Evolutionary conservation across 1,139 yeast species (phyloP), one percentile per base, ranked within the genome.

Genomic region (Hansenula lynferdii): DNA sequence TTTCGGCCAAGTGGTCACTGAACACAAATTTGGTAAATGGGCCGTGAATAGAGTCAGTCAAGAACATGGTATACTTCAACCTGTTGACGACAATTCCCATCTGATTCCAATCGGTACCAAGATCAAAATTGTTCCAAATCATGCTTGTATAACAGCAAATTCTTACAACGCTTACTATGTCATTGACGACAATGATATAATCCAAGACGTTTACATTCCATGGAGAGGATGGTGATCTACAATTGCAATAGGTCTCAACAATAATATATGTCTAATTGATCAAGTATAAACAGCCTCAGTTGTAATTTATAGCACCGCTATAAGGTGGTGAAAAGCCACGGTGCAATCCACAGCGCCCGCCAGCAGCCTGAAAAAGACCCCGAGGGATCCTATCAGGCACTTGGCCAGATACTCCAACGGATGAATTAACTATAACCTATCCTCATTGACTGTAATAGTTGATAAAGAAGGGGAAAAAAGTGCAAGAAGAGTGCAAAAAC

Each of bases 131-230:
- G 52, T 76, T 22, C 90, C 92, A 1, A 92, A 85, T 53, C 94
- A 85, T 55, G 67, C 80, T 11, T 85, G 95, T 57, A 84, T 85
- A 42, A 74, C 85, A 1, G 84, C 85, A 34, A 80, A 81, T 6
- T 66, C 77, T 15, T 80, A 69, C 55, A 77, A 78, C 4, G 77
- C 75, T 66, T 81, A 69, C 58, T 81, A 62, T 55, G 63, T 79
- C 1, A 67, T 77, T 18, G 77, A 77, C 31, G 72, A 67, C 10
- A 64, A 60, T 3, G 72, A 69, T 16, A 60, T 53, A 6, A 79
- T 83, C 3, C 69, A 64, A 1, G 94, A 85, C 53, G 65, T 84
- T 12, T 83, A 92, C 89, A 67, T 76, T 29, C 86, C 94, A 14
- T 75, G 75, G 60, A 72, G 80, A 55, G 85, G 84, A 12, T 52